Base-by-base conservation (phyloP, 495 filamentous ascomycete species). In the Daldinia childiae region DNA sequence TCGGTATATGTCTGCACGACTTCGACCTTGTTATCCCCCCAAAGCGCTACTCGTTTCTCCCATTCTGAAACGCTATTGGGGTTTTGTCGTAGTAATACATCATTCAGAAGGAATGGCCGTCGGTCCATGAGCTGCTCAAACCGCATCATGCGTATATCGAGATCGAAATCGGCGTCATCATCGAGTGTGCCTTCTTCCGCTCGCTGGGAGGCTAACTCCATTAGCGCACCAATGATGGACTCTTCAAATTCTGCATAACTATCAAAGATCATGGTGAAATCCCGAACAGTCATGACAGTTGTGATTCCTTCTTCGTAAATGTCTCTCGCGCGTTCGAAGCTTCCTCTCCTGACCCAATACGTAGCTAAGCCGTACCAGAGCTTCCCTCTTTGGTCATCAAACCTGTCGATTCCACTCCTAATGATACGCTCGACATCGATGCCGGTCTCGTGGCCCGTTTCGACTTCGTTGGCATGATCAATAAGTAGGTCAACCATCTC, bases 71-170 rank as follows among this genome's bases (percentile, higher is more conserved):
- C 95, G 76, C 95, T 99, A 81, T 97, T 92, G 2, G 95, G 94
- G 72, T 99, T 98, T 76, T 99, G 96, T 50, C 96, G 88, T 14
- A 98, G 86, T 0, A 98, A 82, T 21, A 99, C 96, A 78, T 99
- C 96, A 81, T 98, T 99, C 54, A 98, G 88, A 21, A 99, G 86
- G 86, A 99, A 99, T 9, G 96, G 94, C 43, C 96, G 87, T 58
- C 96, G 90, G 79, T 98, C 94, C 95, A 98, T 98, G 57, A 99
- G 86, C 70, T 97, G 94, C 80, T 99, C 96, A 74, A 99, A 98
- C 32, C 96, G 89, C 86, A 97, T 90, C 93, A 99, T 97, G 14
- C 96, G 91, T 56, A 98, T 94, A 77, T 99, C 96, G 15, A 99
- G 86, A 72, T 99, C 95, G 64, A 97, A 93, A 72, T 99, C 96